Percentiles rank a stretch among this genome's conserved stretches.
These are phyloP conservation scores for Balansia obtecta DNA, from an alignment of 2,329 filamentous ascomycete genomes.

Conservation along the genomic window DNA sequence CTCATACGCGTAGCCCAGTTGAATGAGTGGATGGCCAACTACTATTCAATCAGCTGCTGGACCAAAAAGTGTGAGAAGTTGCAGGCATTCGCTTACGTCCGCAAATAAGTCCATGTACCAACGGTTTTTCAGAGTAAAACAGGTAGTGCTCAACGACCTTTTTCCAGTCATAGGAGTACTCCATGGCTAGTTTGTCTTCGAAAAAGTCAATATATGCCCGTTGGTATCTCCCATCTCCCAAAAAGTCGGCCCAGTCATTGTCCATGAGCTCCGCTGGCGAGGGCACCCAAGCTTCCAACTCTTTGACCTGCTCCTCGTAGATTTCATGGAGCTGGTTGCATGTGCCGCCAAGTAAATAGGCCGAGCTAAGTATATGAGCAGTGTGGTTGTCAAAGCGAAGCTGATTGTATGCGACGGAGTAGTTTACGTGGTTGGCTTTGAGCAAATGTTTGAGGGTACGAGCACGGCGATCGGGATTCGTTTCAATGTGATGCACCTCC, in stretches of 20 bases:
- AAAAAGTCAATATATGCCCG: slow-evolving; percentile 90
- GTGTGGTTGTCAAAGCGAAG: slow-evolving; percentile 71
- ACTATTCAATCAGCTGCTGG: slow-evolving; percentile 10
- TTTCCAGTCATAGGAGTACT: slow-evolving; percentile 73
- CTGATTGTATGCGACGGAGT: slow-evolving; percentile 69
- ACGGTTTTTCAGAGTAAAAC: slow-evolving; percentile 58
- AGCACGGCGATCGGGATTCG: slow-evolving; percentile 62
- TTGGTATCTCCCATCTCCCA: slow-evolving; percentile 73
- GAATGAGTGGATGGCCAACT: slow-evolving; percentile 90
- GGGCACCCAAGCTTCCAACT: slow-evolving; percentile 68
- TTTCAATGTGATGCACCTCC: slow-evolving; percentile 68
- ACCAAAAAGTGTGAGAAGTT: not conserved
- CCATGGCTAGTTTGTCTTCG: slow-evolving; percentile 72
- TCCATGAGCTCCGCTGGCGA: slow-evolving; percentile 74
- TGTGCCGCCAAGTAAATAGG: slow-evolving; percentile 72
- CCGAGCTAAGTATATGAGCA: slow-evolving; percentile 69
- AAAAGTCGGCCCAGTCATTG: slow-evolving; percentile 75
- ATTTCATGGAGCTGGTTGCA: slow-evolving; percentile 62
- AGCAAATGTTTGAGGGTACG: slow-evolving; percentile 82
- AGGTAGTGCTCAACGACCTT: slow-evolving; percentile 64
- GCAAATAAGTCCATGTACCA: slow-evolving; percentile 69
- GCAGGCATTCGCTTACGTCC: slow-evolving; percentile 46
- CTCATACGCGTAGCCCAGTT: slow-evolving; percentile 89
- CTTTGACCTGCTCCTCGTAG: slow-evolving; percentile 63
- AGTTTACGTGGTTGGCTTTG: slow-evolving; percentile 82